Evolutionary conservation across 23 red algal genomes (phyloP), one percentile per base, ranked within the genome.

Genomic region (Gracilaria gracilis): DNA sequence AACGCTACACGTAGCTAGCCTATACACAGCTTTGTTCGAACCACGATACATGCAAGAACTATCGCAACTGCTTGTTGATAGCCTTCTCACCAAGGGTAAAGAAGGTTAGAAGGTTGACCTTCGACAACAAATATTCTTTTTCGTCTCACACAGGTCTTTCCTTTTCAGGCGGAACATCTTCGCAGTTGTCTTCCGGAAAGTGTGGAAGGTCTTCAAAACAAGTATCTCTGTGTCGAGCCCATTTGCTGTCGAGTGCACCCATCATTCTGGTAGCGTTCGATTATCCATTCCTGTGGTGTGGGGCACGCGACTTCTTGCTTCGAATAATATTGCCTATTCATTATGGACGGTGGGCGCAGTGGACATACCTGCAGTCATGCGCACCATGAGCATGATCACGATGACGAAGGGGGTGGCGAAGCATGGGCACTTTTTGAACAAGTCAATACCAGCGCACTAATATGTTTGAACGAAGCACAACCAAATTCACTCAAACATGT

Each of bases 361-460:
- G 84, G 84, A 11, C 73, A 80, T 31, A 40, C 55, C 0, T 90
- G 87, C 76, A 80, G 87, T 82, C 86, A 89, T 57, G 90, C 28
- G 5, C 90, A 93, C 44, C 90, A 93, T 76, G 92, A 94, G 39
- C 85, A 96, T 48, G 87, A 86, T 71, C 81, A 91, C 33, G 84
- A 67, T 50, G 87, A 85, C 28, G 88, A 93, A 34, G 48, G 16
- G 19, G 81, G 84, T 75, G 95, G 88, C 33, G 88, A 91, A 54
- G 89, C 83, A 31, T 96, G 95, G 95, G 88, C 89, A 24, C 89
- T 97, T 27, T 97, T 88, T 83, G 66, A 82, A 20, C 82, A 93
- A 80, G 90, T 97, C 39, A 66, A 97, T 40, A 76, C 73, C 0
- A 69, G 78, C 25, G 81, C 61, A 51, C 53, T 88, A 23, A 61